Conservation (phyloP, 352 stramenopile species). For the Porosira glacialis region DNA sequence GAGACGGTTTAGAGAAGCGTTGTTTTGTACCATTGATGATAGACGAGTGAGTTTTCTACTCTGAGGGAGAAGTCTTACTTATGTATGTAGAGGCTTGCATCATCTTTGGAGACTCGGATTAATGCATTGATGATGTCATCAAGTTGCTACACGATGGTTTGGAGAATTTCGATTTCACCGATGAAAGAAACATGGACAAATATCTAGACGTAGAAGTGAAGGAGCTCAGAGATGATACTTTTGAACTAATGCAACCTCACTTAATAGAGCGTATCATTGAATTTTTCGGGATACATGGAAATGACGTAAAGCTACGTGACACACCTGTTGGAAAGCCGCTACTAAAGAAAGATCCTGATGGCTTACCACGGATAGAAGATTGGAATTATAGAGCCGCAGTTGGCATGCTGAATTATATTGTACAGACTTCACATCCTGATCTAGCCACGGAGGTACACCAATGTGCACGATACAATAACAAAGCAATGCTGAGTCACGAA, state of each 20-base stretch:
- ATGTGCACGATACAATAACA: slow-evolving; percentile 29
- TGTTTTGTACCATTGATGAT: neutral
- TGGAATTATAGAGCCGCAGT: slow-evolving; percentile 1
- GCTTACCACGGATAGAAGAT: neutral
- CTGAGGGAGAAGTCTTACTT: neutral
- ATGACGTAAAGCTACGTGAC: neutral
- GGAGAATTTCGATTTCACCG: slow-evolving; percentile 5
- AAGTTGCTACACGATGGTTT: neutral
- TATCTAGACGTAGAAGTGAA: neutral
- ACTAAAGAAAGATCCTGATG: slow-evolving; percentile 1
- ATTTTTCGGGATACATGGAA: neutral
- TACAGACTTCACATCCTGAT: slow-evolving; percentile 38
- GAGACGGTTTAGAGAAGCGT: neutral
- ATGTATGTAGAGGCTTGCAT: slow-evolving; percentile 9
- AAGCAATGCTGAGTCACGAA: slow-evolving; percentile 39
- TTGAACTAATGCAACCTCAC: slow-evolving; percentile 14
- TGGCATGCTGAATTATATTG: slow-evolving; percentile 2
- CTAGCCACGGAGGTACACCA: slow-evolving; percentile 56
- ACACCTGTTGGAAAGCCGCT: slow-evolving; percentile 10
- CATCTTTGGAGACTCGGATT: neutral
- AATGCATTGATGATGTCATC: neutral
- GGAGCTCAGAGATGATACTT: neutral
- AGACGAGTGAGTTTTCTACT: neutral
- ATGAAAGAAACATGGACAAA: slow-evolving; percentile 1
- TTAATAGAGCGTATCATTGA: slow-evolving; percentile 11